Evolutionary conservation across 371 early-diverging fungal species (phyloP).

Genomic region (Actinomortierella ambigua): DNA sequence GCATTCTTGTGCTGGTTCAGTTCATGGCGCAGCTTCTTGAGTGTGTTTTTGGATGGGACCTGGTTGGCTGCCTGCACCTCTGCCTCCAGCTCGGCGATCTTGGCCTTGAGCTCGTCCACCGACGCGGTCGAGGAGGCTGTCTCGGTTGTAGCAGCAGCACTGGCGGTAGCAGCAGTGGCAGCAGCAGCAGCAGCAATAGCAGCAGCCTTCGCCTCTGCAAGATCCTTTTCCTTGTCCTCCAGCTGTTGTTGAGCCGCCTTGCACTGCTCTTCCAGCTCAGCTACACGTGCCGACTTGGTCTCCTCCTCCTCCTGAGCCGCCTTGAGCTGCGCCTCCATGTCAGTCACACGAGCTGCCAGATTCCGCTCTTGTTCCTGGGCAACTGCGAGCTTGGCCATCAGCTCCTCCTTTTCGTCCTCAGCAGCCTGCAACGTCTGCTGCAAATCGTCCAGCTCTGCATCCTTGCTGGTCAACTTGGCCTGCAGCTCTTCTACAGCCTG

Average conservation of each 20-base stretch:
- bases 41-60: slow-evolving; percentile 37
- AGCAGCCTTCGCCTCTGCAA: neutral
- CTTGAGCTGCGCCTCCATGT: slow-evolving; percentile 16
- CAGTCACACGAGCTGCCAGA: slow-evolving; percentile 5
- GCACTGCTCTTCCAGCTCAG: too few relatives aligned
- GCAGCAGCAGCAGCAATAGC: neutral
- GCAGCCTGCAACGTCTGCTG: slow-evolving; percentile 20
- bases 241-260: too few relatives aligned
- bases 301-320: slow-evolving; percentile 12
- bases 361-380: slow-evolving; percentile 28
- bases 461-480: slow-evolving; percentile 19
- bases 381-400: slow-evolving; percentile 35
- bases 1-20: slow-evolving; percentile 40
- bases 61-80: slow-evolving; percentile 24
- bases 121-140: neutral
- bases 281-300: too few relatives aligned
- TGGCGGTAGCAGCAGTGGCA: slow-evolving; percentile 5
- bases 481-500: slow-evolving; percentile 17
- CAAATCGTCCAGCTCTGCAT: slow-evolving; percentile 9
- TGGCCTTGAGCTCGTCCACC: slow-evolving; percentile 20
- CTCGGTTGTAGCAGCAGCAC: neutral
- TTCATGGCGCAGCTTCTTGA: slow-evolving; percentile 42
- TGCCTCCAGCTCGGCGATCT: slow-evolving; percentile 25
- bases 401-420: slow-evolving; percentile 32
- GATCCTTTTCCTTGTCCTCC: too few relatives aligned